Percentiles rank a stretch among this genome's conserved stretches.
Evolutionary conservation across 805 yeast genomes (phyloP).

Genomic region (Candida yuanshanica): DNA sequence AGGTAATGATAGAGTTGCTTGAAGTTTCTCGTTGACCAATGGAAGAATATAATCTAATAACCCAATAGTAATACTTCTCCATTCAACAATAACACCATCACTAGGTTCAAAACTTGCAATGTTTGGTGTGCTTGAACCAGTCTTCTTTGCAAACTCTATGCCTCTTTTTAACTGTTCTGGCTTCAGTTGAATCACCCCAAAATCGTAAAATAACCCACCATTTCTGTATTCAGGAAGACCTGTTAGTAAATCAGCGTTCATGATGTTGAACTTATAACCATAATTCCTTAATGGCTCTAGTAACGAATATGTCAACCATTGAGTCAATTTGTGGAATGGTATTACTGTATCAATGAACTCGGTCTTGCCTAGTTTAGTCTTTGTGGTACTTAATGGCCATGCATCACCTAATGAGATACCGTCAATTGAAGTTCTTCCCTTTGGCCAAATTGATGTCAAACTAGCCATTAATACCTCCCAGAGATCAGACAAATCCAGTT

Average conservation of each 20-base stretch:
- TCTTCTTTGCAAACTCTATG: slow-evolving; percentile 26
- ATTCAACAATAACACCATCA: slow-evolving; percentile 59
- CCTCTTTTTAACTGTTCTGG: slow-evolving; percentile 35
- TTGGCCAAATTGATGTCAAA: slow-evolving; percentile 56
- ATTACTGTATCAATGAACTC: slow-evolving; percentile 36
- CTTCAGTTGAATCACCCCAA: slow-evolving; percentile 45
- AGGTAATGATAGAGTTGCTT: slow-evolving; percentile 39
- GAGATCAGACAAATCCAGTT: slow-evolving; percentile 38
- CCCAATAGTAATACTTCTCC: slow-evolving; percentile 60
- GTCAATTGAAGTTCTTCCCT: slow-evolving; percentile 44
- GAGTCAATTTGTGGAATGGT: slow-evolving; percentile 62
- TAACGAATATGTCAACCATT: slow-evolving; percentile 61
- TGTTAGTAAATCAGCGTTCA: slow-evolving; percentile 77
- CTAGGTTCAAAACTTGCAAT: slow-evolving; percentile 49
- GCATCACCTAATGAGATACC: slow-evolving; percentile 58
- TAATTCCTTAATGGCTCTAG: slow-evolving; percentile 44
- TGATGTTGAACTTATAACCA: slow-evolving; percentile 49
- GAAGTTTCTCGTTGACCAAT: slow-evolving; percentile 41
- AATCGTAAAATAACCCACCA: slow-evolving; percentile 58
- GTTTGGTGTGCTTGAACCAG: slow-evolving; percentile 21
- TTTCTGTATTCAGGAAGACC: slow-evolving; percentile 83
- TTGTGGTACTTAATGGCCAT: slow-evolving; percentile 41
- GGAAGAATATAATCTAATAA: slow-evolving; percentile 49
- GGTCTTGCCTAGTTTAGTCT: slow-evolving; percentile 13
- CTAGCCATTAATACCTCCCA: slow-evolving; percentile 57